Base-by-base conservation (phyloP, 1,284 basidiomycete species). In the Cryptococcus wingfieldii region DNA sequence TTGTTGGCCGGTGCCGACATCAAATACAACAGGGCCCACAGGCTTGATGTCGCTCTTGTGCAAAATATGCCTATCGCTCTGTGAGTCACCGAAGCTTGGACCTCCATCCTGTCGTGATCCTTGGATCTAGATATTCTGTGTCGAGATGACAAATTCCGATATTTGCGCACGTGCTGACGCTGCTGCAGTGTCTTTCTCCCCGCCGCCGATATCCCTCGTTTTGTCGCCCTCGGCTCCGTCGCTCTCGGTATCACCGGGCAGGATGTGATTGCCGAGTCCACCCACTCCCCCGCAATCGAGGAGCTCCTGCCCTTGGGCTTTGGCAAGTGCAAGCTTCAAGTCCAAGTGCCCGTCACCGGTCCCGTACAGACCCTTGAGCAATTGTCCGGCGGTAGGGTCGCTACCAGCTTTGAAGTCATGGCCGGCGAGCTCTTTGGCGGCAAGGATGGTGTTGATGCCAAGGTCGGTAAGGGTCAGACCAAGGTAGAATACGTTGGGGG, bases 161-260 rank as follows among this genome's bases (percentile, higher is more conserved):
- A n/a, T 42, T 16, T 42, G 16, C 41, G n/a, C 10, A 4, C 7
- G 23, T 23, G 31, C 44, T 47, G n/a, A 38, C 39, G 43, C 31
- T 48, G n/a, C 47, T 37, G 18, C 73, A 95, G 93, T 19, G 89
- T 99, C 34, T 98, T 99, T 78, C 86, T 98, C 18, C 95, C 96
- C 23, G 96, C 96, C 1, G 83, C 90, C 8, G 96, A 99, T 72
- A 99, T 99, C 62, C 95, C 95, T 12, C 95, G 93, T 38, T 99
- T 98, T 77, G 96, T 99, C 38, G 96, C 92, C 31, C 92, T 97
- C 75, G 95, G 95, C 54, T 91, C 96, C 70, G 89, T 98, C 67
- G 76, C 76, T 1, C 67, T 78, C 47, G 77, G 77, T 49, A 77
- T 78, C 61, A 78, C 77, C n/a, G 95, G 95, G 1, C 94, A 98